phyloP scores from a whole-genome alignment of 176 grass and related monocot genomes.

The Raddia guianensis region DNA sequence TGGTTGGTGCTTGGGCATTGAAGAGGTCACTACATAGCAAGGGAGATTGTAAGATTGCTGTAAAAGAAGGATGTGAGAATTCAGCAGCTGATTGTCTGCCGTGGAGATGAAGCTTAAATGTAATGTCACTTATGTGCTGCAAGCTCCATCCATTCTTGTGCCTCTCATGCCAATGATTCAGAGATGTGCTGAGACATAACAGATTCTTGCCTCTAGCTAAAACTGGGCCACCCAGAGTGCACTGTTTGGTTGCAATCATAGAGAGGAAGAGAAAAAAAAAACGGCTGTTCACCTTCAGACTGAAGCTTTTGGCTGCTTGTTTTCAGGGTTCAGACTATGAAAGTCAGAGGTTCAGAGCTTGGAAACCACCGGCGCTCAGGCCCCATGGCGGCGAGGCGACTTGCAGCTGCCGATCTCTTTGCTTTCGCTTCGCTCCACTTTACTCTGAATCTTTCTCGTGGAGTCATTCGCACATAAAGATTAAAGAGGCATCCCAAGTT shows the following conservation, averaged over 20 bases:
- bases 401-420: not conserved
- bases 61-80: not conserved
- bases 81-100: not conserved
- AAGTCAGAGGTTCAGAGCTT: constrained; percentile 1
- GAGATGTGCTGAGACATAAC: not conserved
- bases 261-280: not conserved
- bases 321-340: not conserved
- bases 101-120: not conserved
- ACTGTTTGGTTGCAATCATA: not conserved
- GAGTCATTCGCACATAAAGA: constrained; percentile 10
- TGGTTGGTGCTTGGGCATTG: constrained; percentile 1
- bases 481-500: not conserved
- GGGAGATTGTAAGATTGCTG: not conserved
- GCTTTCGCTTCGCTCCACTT: not conserved
- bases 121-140: not conserved
- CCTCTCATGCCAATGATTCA: not conserved
- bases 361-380: not conserved
- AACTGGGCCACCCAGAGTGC: not conserved
- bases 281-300: not conserved
- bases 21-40: not conserved
- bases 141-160: not conserved
- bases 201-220: not conserved
- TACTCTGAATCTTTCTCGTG: not conserved
- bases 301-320: not conserved
- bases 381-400: not conserved